Evolutionary conservation across 768 basidiomycete species (phyloP).

Genomic region (Xerocomellus dryophilus): DNA sequence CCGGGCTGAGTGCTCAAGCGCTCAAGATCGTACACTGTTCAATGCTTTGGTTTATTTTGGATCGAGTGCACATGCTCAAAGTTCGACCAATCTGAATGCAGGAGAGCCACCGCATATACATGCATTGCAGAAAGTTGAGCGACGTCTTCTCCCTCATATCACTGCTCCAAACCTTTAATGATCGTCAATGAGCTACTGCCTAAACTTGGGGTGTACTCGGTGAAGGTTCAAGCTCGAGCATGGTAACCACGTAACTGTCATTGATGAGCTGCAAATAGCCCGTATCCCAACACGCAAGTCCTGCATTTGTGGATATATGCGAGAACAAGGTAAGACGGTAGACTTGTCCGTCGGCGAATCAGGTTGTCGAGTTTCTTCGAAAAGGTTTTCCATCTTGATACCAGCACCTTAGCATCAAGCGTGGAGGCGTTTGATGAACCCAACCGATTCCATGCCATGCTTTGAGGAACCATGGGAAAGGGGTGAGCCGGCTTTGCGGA

Average conservation of each 20-base stretch:
- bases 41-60: background rate
- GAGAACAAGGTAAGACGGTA: conserved; percentile 16
- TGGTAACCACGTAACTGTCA: background rate
- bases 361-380: background rate
- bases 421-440: conserved; percentile 52
- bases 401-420: conserved; percentile 36
- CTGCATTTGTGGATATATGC: conserved; percentile 69
- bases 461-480: conserved; percentile 41
- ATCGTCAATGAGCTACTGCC: conserved; percentile 42
- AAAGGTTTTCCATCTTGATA: conserved; percentile 39
- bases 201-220: conserved; percentile 55
- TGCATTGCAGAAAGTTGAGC: background rate
- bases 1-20: too few relatives aligned
- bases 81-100: conserved; percentile 7
- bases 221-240: conserved; percentile 46
- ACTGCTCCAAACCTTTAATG: conserved; percentile 18
- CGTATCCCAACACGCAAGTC: conserved; percentile 42
- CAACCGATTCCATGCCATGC: conserved; percentile 59
- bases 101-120: conserved; percentile 10
- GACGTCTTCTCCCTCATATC: conserved; percentile 7
- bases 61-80: conserved; percentile 3
- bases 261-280: conserved; percentile 22
- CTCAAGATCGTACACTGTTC: background rate
- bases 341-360: background rate
- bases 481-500: background rate